phyloP scores from a whole-genome alignment of 306 rosid genomes.

The Urtica urens region DNA sequence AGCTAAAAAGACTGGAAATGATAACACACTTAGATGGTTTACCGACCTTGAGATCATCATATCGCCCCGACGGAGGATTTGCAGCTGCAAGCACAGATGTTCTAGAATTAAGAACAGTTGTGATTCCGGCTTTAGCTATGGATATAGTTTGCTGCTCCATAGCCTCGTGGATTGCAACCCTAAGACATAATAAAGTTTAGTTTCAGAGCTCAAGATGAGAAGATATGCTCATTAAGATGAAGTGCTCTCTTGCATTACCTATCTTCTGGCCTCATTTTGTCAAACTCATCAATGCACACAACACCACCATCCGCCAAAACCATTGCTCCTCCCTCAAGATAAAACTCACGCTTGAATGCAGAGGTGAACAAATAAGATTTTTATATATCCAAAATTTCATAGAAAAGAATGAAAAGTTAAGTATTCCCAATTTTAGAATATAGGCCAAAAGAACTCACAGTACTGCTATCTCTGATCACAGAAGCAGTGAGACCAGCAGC shows the following conservation, averaged over 20 bases:
- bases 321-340: conserved; percentile 99
- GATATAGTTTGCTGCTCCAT: conserved; percentile 99
- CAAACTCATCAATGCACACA: conserved; percentile 97
- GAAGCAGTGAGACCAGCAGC: conserved; percentile 99
- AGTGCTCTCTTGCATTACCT: conserved; percentile 38
- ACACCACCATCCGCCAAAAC: conserved; percentile 99
- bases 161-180: conserved; percentile 99
- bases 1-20: conserved; percentile 6
- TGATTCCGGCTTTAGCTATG: conserved; percentile 98
- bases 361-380: conserved; percentile 17
- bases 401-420: conserved; percentile 11
- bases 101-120: conserved; percentile 95
- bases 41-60: conserved; percentile 94
- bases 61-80: conserved; percentile 99
- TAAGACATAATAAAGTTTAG: conserved; percentile 16
- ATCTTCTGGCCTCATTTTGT: conserved; percentile 99
- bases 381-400: conserved; percentile 6
- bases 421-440: conserved; percentile 3
- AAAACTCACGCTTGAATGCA: conserved; percentile 76
- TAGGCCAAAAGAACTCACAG: conserved; percentile 50
- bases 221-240: conserved; percentile 7
- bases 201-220: conserved; percentile 3
- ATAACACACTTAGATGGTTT: not conserved
- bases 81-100: conserved; percentile 99
- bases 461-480: conserved; percentile 71